Conservation (phyloP, 305 asterid genomes). For the Fraxinus baroniana region DNA sequence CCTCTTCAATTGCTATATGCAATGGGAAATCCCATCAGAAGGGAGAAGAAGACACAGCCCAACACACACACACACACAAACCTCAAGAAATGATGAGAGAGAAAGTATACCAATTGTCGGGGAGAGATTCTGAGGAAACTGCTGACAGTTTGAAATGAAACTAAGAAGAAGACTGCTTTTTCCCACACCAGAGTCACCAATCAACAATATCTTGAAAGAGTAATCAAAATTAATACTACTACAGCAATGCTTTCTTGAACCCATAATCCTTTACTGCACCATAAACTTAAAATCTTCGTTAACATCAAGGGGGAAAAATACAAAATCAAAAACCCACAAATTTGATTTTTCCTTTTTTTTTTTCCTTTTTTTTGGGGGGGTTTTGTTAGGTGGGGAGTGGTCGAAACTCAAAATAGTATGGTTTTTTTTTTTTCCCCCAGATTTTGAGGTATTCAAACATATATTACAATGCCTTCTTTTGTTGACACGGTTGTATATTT, state of each 20-base stretch:
- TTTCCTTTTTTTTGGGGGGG: background rate
- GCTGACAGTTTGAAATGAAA: constrained; percentile 55
- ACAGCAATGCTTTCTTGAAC: constrained; percentile 29
- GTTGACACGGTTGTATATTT: constrained; percentile 49
- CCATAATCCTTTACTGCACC: constrained; percentile 28
- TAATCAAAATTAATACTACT: constrained; percentile 49
- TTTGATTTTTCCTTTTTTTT: background rate
- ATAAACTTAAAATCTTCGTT: constrained; percentile 16
- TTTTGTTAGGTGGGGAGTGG: constrained; percentile 29
- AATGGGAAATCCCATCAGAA: background rate
- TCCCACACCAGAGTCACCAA: constrained; percentile 91
- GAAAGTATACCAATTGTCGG: constrained; percentile 72
- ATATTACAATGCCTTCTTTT: constrained; percentile 44
- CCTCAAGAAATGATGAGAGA: background rate
- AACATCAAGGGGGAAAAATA: constrained; percentile 18
- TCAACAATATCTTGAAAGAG: constrained; percentile 80
- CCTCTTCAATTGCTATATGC: background rate
- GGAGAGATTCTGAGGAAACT: constrained; percentile 54
- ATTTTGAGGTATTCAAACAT: background rate
- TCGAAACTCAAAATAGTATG: background rate
- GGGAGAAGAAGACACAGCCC: background rate
- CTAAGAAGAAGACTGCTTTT: constrained; percentile 81
- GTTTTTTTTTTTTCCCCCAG: background rate
- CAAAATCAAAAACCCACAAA: background rate
- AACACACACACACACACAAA: background rate